phyloP scores from a whole-genome alignment of 1,284 basidiomycete genomes.

The Apiotrichum domesticum region DNA sequence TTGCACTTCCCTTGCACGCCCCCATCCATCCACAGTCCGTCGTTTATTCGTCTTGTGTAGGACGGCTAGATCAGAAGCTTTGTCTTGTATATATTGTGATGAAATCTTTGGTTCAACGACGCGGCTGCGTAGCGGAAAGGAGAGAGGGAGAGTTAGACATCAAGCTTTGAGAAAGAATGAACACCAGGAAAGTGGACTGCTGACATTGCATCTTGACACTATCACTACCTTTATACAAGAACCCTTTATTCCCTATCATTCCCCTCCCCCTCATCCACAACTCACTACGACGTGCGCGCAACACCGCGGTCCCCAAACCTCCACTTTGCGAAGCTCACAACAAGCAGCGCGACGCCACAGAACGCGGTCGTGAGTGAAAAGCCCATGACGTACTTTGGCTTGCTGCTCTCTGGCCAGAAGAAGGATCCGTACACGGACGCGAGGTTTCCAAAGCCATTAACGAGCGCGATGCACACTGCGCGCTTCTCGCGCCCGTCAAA shows the following conservation, averaged over 20 bases:
- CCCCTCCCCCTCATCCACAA: too few species aligned
- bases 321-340: slow-evolving; percentile 23
- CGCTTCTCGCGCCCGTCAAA: slow-evolving; percentile 43
- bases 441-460: slow-evolving; percentile 43
- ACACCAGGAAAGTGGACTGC: too few species aligned
- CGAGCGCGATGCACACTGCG: slow-evolving; percentile 41
- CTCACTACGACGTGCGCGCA: slow-evolving; percentile 7
- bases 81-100: not conserved
- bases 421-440: slow-evolving; percentile 43
- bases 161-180: too few species aligned
- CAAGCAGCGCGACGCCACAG: slow-evolving; percentile 26
- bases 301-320: slow-evolving; percentile 37
- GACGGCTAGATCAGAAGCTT: not conserved
- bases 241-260: too few species aligned
- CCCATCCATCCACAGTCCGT: not conserved
- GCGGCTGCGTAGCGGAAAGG: too few species aligned
- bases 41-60: not conserved
- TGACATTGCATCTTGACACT: too few species aligned
- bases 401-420: slow-evolving; percentile 39
- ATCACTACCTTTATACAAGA: too few species aligned
- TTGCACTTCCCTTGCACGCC: not conserved
- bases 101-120: not conserved
- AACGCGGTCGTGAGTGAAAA: slow-evolving; percentile 40
- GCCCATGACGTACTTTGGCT: slow-evolving; percentile 38
- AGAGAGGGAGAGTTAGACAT: too few species aligned